These are phyloP conservation scores for Ambrosiella xylebori DNA, from an alignment of 2,329 filamentous ascomycete genomes.

Conservation along the genomic window DNA sequence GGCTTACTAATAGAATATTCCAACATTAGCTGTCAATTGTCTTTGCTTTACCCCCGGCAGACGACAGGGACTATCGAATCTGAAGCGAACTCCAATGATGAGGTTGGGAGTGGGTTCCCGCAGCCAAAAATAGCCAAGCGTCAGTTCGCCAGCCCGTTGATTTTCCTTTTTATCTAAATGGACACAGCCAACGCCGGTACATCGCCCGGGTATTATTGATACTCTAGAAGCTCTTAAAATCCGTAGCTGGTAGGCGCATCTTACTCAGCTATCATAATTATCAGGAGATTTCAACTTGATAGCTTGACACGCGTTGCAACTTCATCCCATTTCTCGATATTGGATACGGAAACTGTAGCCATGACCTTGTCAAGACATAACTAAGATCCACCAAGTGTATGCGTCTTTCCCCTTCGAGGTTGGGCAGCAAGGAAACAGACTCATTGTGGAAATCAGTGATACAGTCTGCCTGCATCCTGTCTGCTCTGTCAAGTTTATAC, in stretches of 20 bases:
- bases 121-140: neutral
- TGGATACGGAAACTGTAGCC: too few species aligned
- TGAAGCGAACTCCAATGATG: neutral
- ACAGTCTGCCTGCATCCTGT: neutral
- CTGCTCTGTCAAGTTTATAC: neutral
- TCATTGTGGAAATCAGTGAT: neutral
- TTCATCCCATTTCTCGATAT: too few species aligned
- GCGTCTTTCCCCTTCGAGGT: neutral
- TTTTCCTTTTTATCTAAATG: too few species aligned
- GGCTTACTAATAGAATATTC: neutral
- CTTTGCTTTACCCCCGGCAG: neutral
- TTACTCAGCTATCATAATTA: too few species aligned
- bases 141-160: neutral
- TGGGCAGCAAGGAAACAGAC: slow-evolving; percentile 4
- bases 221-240: too few species aligned
- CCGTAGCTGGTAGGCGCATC: too few species aligned
- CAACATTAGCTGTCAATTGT: neutral
- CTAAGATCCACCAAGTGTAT: slow-evolving; percentile 11
- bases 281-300: too few species aligned
- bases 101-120: neutral
- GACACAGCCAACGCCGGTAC: too few species aligned
- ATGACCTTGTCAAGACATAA: too few species aligned
- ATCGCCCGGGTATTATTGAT: too few species aligned
- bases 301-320: too few species aligned
- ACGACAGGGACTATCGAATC: neutral